Evolutionary conservation across 75 land plant genomes (phyloP).

Genomic region (Pinus tabuliformis): DNA sequence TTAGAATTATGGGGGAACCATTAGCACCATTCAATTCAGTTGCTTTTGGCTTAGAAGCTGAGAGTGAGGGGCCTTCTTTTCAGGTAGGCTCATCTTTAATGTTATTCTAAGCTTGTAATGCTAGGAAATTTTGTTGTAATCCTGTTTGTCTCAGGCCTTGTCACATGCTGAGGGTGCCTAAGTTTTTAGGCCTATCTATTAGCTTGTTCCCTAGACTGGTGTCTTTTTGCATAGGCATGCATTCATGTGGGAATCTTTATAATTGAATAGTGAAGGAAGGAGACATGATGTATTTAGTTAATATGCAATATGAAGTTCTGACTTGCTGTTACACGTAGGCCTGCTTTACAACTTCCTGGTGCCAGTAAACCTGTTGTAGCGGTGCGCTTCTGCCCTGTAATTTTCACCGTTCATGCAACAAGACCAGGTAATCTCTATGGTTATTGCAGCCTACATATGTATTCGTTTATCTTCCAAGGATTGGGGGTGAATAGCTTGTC

Average conservation of each 20-base stretch:
- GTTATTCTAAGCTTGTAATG: no score
- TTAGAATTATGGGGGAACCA: not conserved
- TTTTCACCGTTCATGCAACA: constrained; percentile 54
- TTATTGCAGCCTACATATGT: not conserved
- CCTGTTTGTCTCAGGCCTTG: no score
- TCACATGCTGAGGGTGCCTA: no score
- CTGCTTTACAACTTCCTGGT: constrained; percentile 74
- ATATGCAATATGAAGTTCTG: not conserved
- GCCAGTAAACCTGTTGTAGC: constrained; percentile 83
- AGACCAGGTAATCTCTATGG: constrained; percentile 31
- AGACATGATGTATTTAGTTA: not conserved
- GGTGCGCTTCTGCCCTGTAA: constrained; percentile 84
- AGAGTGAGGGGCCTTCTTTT: no score
- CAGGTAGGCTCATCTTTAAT: no score
- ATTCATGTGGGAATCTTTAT: no score
- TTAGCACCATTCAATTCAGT: no score
- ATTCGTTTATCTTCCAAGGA: not conserved
- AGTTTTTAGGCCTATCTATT: no score
- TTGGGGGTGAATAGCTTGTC: not conserved
- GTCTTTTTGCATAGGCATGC: no score
- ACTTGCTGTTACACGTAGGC: constrained; percentile 34
- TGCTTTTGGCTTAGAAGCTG: no score
- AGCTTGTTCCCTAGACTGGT: no score
- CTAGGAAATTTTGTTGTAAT: no score
- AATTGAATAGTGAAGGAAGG: not conserved